phyloP scores from a whole-genome alignment of 2,329 filamentous ascomycete genomes.

The Fusarium chuoi region DNA sequence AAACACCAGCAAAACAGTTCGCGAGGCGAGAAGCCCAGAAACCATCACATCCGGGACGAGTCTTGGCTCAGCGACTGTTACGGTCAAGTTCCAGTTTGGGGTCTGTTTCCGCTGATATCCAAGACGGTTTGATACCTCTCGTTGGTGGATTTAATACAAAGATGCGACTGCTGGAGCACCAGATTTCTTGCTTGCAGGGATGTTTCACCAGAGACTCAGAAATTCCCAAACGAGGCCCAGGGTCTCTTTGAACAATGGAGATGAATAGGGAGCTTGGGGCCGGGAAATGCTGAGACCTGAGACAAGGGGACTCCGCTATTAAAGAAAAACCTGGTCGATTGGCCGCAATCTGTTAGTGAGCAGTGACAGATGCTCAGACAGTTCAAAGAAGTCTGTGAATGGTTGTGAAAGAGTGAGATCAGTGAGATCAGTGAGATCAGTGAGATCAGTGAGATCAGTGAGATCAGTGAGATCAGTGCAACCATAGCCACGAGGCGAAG shows the following conservation, averaged over 20 bases:
- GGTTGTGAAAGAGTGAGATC: neutral
- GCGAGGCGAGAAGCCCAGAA: constrained; percentile 3
- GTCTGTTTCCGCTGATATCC: constrained; percentile 27
- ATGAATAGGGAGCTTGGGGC: constrained; percentile 18
- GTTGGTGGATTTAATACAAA: constrained; percentile 34
- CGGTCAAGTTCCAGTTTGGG: constrained; percentile 37
- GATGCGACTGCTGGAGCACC: constrained; percentile 26
- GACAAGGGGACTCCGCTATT: constrained; percentile 29
- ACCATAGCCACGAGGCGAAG: constrained; percentile 13
- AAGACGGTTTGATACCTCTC: constrained; percentile 23
- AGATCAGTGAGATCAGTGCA: constrained; percentile 15
- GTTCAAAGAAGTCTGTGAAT: constrained; percentile 4
- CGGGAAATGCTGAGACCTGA: constrained; percentile 31
- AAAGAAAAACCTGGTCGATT: constrained; percentile 12
- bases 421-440: constrained; percentile 14
- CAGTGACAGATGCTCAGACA: neutral
- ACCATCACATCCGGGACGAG: constrained; percentile 23
- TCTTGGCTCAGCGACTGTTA: constrained; percentile 34
- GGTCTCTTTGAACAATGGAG: constrained; percentile 14
- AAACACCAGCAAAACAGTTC: constrained; percentile 21
- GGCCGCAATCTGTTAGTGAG: neutral
- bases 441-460: constrained; percentile 17
- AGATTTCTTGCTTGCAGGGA: constrained; percentile 35
- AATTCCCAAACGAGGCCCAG: constrained; percentile 2
- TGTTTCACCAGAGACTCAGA: constrained; percentile 7